Evolutionary conservation across 2,329 filamentous ascomycete genomes (phyloP), one percentile per base, ranked within the genome.

Genomic region (Cercospora berteroae): DNA sequence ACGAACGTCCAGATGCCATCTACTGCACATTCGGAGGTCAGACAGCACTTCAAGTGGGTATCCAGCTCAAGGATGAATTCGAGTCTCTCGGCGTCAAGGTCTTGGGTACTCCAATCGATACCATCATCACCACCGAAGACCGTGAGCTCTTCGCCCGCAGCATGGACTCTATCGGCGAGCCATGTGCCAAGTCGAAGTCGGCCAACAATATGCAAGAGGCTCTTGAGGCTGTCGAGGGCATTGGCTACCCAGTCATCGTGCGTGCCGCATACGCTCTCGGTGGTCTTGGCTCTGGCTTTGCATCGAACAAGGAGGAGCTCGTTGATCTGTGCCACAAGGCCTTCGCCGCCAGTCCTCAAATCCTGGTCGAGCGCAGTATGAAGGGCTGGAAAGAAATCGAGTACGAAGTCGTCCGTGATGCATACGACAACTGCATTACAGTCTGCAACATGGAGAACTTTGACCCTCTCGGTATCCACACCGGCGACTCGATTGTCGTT

Each of bases 391-490:
- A 99, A 81, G 95, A 99, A 81, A 96, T 98, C 70, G 95, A 99
- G 80, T 99, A 98, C 78, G 95, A 99, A 80, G 95, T 98, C 69
- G 95, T 99, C 48, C 90, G 95, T 76, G 95, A 98, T 83, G 91
- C 89, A 66, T 89, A 93, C 74, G 94, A 99, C 83, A 98, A 98
- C 86, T 99, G 95, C 79, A 98, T 99, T 79, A 99, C 95, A 6
- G 95, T 99, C 69, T 99, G 95, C 81, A 99, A 99, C 84, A 98
- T 99, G 95, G 95, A 99, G 83, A 99, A 99, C 83, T 99, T 99
- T 77, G 95, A 99, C 79, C 95, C 95, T 64, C 89, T 99, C 1
- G 95, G 95, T 75, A 98, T 98, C 70, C 95, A 98, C 78, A 99
- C 95, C 2, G 95, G 95, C 79, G 95, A 99, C 79, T 98, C 94